Evolutionary conservation across 2,329 filamentous ascomycete genomes (phyloP).

Genomic region (Lasiodiplodia theobromae): DNA sequence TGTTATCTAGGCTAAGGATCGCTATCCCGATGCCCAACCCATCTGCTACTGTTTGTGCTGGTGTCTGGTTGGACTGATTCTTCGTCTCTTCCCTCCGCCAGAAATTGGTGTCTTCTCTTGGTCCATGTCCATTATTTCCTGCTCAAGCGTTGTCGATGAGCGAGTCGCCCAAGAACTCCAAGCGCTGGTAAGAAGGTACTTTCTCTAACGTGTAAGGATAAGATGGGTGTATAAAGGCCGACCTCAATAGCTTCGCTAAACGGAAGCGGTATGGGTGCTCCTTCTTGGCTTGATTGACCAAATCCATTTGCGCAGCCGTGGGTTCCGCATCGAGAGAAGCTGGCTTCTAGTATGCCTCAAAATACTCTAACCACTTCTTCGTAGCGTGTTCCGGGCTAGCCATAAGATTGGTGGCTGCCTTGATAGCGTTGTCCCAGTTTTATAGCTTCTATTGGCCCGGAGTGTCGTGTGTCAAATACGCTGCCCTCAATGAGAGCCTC

Average conservation of each 20-base stretch:
- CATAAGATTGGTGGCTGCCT: constrained; percentile 74
- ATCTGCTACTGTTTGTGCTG: too few relatives aligned
- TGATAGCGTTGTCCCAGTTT: constrained; percentile 66
- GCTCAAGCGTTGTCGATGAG: constrained; percentile 75
- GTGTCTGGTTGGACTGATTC: too few relatives aligned
- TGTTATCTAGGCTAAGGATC: too few relatives aligned
- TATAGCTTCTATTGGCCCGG: constrained; percentile 50
- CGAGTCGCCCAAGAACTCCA: constrained; percentile 92
- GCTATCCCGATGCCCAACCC: too few relatives aligned
- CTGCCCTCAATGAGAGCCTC: too few relatives aligned
- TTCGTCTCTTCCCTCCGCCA: too few relatives aligned
- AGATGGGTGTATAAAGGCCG: constrained; percentile 88
- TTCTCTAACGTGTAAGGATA: constrained; percentile 76
- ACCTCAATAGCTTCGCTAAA: constrained; percentile 77
- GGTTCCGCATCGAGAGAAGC: constrained; percentile 70
- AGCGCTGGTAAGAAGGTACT: constrained; percentile 86
- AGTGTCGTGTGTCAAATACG: too few relatives aligned
- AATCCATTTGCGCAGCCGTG: constrained; percentile 72
- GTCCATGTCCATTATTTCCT: too few relatives aligned
- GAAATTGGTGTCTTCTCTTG: too few relatives aligned
- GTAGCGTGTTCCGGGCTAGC: constrained; percentile 73
- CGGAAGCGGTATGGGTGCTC: constrained; percentile 72
- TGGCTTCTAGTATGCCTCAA: constrained; percentile 70
- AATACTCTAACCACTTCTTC: constrained; percentile 75
- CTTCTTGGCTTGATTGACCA: constrained; percentile 70